Percentiles rank a stretch among this genome's conserved stretches.
phyloP scores from a whole-genome alignment of 352 stramenopile genomes.

The Phytophthora podocarpi region DNA sequence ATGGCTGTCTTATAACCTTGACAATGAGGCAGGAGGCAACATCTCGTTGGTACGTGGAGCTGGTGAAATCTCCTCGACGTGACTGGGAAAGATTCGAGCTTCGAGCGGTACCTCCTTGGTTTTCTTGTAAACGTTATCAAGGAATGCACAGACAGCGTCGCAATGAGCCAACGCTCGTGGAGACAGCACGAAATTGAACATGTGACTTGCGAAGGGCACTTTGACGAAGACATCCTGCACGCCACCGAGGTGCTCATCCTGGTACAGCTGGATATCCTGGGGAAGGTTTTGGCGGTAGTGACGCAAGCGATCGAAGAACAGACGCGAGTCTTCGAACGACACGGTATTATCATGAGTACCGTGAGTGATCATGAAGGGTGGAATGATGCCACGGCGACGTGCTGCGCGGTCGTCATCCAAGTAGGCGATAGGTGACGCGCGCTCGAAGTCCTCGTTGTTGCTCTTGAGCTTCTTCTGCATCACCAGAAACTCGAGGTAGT shows the following conservation, averaged over 20 bases:
- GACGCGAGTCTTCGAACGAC: constrained; percentile 52
- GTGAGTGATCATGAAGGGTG: constrained; percentile 65
- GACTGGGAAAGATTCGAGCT: constrained; percentile 23
- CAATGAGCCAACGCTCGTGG: constrained; percentile 55
- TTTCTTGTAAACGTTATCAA: constrained; percentile 58
- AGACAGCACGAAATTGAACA: constrained; percentile 68
- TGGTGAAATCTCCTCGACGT: constrained; percentile 1
- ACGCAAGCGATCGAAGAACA: constrained; percentile 64
- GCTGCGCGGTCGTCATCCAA: constrained; percentile 34
- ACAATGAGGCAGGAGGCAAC: constrained; percentile 8
- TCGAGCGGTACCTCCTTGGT: constrained; percentile 40
- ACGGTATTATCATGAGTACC: constrained; percentile 67
- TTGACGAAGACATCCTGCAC: constrained; percentile 65
- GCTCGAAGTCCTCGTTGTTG: constrained; percentile 51
- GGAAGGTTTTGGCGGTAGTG: constrained; percentile 41
- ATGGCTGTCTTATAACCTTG: constrained; percentile 29
- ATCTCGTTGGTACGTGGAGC: neutral
- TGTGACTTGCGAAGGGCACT: constrained; percentile 57
- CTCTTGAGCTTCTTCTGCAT: constrained; percentile 65
- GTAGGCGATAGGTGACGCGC: constrained; percentile 58
- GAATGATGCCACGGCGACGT: constrained; percentile 32
- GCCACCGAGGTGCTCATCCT: constrained; percentile 29
- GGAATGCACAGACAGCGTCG: constrained; percentile 61
- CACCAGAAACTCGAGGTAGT: constrained; percentile 60
- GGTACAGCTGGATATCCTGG: constrained; percentile 17